Conservation (phyloP, 495 filamentous ascomycete species). For the Penicillium alfredii region DNA sequence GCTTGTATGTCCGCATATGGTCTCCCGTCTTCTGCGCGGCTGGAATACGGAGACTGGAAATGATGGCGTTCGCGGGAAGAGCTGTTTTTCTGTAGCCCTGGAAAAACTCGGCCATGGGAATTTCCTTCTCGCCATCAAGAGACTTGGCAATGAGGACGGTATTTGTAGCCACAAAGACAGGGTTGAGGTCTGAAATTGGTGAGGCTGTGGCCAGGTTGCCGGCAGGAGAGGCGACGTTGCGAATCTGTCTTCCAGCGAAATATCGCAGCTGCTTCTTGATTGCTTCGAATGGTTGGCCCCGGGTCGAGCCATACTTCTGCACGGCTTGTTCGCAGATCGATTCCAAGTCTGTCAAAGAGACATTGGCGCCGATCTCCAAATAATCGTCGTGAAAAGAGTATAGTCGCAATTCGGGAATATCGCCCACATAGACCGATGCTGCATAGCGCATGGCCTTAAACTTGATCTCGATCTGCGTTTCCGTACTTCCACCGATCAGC, state of each 20-base stretch:
- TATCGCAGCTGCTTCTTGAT: constrained; percentile 57
- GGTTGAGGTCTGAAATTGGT: constrained; percentile 94
- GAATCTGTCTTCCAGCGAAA: constrained; percentile 92
- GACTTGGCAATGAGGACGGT: constrained; percentile 75
- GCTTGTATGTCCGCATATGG: constrained; percentile 71
- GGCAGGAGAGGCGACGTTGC: constrained; percentile 93
- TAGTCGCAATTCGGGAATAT: constrained; percentile 80
- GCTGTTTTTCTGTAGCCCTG: constrained; percentile 84
- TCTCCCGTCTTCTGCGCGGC: constrained; percentile 51
- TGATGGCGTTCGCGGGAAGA: constrained; percentile 73
- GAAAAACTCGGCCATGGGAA: constrained; percentile 93
- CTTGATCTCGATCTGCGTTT: constrained; percentile 97
- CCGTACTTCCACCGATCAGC: constrained; percentile 90
- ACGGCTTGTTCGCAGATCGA: constrained; percentile 63
- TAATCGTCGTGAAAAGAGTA: constrained; percentile 74
- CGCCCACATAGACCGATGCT: constrained; percentile 85
- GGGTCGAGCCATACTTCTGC: constrained; percentile 66
- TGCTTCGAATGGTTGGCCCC: constrained; percentile 55
- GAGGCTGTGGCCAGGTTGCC: constrained; percentile 94
- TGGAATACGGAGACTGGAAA: constrained; percentile 81
- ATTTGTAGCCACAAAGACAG: constrained; percentile 84
- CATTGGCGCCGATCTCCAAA: constrained; percentile 85
- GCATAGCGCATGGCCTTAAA: constrained; percentile 93
- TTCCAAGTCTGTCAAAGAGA: constrained; percentile 73
- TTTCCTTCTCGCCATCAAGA: constrained; percentile 60